phyloP scores from a whole-genome alignment of 257 asterid species.

The Gentiana dahurica region DNA sequence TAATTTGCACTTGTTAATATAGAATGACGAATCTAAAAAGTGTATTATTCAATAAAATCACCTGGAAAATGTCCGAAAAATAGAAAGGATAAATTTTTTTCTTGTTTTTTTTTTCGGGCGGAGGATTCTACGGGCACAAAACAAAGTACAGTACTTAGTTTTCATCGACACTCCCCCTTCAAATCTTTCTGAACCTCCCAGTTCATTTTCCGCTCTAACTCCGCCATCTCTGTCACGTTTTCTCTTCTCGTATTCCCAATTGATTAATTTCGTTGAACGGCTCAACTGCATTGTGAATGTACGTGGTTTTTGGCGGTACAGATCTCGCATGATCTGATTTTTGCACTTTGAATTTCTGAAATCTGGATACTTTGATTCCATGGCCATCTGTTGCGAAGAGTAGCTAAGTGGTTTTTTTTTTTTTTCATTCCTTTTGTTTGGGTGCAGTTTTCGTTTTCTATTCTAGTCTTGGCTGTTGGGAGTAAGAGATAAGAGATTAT shows the following conservation, averaged over 20 bases:
- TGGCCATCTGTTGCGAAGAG: not conserved
- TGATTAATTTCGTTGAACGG: constrained; percentile 1
- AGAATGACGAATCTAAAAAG: too few relatives aligned
- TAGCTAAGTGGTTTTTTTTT: not conserved
- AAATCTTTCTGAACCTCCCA: constrained; percentile 14
- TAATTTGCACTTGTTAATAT: too few relatives aligned
- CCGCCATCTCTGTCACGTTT: not conserved
- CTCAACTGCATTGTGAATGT: constrained; percentile 3
- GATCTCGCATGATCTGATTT: not conserved
- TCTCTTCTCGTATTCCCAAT: not conserved
- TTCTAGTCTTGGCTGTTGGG: not conserved
- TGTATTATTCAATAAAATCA: too few relatives aligned
- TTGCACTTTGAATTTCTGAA: not conserved
- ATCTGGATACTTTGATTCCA: not conserved
- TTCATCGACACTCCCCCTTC: constrained; percentile 22
- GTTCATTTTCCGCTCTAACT: not conserved
- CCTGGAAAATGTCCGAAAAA: too few relatives aligned
- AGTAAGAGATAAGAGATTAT: too few relatives aligned
- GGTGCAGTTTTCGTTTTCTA: not conserved
- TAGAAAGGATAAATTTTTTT: too few relatives aligned
- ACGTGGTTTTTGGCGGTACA: constrained; percentile 1
- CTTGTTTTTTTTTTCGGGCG: constrained; percentile 9
- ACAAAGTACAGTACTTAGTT: not conserved
- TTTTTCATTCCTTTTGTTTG: not conserved
- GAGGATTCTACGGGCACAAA: constrained; percentile 15